These are phyloP conservation scores for Astragalus membranaceus DNA, from an alignment of 306 rosid genomes.

Conservation along the genomic window DNA sequence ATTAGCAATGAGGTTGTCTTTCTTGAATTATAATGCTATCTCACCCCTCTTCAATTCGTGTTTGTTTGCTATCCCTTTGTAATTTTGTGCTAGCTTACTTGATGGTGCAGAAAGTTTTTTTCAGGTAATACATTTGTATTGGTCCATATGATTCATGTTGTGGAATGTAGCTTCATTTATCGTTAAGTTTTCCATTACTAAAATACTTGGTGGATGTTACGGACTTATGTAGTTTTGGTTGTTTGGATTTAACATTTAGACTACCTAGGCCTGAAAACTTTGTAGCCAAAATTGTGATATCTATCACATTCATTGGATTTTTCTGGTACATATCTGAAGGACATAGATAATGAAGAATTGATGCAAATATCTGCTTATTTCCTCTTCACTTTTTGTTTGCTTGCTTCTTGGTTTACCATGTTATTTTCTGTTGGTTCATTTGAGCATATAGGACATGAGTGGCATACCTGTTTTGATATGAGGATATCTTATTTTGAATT, in stretches of 20 bases:
- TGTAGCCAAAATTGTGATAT: background rate
- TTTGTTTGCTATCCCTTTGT: background rate
- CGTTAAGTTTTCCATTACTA: background rate
- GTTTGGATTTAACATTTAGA: background rate
- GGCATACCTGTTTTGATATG: no score
- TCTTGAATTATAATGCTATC: background rate
- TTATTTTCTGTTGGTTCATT: background rate
- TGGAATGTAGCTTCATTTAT: background rate
- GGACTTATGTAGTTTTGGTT: background rate
- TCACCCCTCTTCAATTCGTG: background rate
- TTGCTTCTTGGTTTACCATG: background rate
- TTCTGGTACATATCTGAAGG: background rate
- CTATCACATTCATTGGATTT: background rate
- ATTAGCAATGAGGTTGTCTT: background rate
- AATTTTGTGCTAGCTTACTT: background rate
- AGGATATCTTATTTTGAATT: no score
- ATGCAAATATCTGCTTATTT: background rate
- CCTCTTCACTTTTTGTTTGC: background rate
- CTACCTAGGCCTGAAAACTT: background rate
- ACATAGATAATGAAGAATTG: background rate
- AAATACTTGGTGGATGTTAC: background rate
- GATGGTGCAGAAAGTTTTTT: background rate
- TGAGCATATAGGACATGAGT: no score
- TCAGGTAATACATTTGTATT: background rate
- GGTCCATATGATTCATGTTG: background rate